A percentile compares a stretch with the other conserved stretches of the same genome.
phyloP scores from a whole-genome alignment of 164 flowering plant species.

The Aristolochia contorta region DNA sequence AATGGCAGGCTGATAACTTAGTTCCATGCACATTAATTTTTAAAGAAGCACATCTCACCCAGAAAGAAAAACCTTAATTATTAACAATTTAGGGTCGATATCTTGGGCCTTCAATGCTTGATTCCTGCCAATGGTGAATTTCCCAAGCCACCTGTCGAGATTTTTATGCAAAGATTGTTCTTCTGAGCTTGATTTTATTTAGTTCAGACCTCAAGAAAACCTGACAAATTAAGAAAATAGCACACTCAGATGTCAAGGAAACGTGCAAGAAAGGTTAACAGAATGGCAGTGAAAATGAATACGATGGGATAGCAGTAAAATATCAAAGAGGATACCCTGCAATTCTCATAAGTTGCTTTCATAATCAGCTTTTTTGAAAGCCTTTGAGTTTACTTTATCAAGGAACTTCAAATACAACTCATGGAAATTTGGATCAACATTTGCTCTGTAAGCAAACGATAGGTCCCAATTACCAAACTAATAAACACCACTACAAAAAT shows the following conservation, averaged over 20 bases:
- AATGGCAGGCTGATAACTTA: no score
- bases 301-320: background rate
- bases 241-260: no score
- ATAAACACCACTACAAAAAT: no score
- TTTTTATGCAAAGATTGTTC: conserved; percentile 92
- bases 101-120: conserved; percentile 79
- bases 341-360: conserved; percentile 84
- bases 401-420: conserved; percentile 94
- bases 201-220: conserved; percentile 90
- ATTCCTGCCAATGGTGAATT: conserved; percentile 89
- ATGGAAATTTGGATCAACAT: conserved; percentile 96
- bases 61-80: conserved; percentile 47
- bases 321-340: conserved; percentile 55
- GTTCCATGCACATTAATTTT: no score
- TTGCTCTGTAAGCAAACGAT: conserved; percentile 56
- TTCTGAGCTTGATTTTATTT: conserved; percentile 93
- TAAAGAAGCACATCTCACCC: no score
- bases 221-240: conserved; percentile 20
- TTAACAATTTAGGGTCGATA: conserved; percentile 87
- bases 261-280: conserved; percentile 3
- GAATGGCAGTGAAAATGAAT: background rate
- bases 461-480: no score
- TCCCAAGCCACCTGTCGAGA: conserved; percentile 99
- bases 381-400: conserved; percentile 70
- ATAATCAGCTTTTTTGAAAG: conserved; percentile 68